phyloP scores from a whole-genome alignment of 352 stramenopile species.

The Globisporangium camurandrum region DNA sequence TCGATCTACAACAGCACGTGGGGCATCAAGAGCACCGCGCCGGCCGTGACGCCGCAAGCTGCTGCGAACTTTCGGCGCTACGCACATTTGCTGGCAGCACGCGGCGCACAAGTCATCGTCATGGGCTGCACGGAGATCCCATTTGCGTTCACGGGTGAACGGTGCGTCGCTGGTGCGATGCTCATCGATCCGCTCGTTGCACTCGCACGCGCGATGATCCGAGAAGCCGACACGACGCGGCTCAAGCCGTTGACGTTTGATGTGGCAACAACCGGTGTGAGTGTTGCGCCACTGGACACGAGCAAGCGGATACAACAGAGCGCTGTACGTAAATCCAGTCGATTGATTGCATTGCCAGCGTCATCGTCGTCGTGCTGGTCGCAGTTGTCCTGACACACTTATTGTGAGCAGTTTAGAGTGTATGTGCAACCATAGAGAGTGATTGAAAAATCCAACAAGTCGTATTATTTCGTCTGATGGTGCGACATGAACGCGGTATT shows the following conservation, averaged over 20 bases:
- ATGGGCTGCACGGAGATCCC: conserved; percentile 77
- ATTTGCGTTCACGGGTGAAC: conserved; percentile 54
- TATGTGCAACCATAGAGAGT: background rate
- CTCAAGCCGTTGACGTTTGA: conserved; percentile 29
- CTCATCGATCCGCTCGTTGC: conserved; percentile 74
- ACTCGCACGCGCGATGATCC: conserved; percentile 65
- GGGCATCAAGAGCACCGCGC: conserved; percentile 71
- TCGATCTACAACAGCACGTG: conserved; percentile 66
- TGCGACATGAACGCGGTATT: no score
- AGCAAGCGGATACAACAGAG: no score
- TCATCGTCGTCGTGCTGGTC: background rate
- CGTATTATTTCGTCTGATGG: no score
- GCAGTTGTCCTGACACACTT: no score
- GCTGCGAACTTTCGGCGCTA: conserved; percentile 61
- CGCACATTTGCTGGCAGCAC: conserved; percentile 27
- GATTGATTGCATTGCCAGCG: no score
- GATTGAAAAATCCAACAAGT: no score
- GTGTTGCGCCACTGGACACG: conserved; percentile 18
- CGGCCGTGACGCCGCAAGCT: conserved; percentile 36
- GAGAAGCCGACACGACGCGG: conserved; percentile 38
- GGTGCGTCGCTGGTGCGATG: conserved; percentile 26
- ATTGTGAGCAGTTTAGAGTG: background rate
- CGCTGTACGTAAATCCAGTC: no score
- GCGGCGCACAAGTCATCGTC: conserved; percentile 56
- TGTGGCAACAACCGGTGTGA: background rate